phyloP scores from a whole-genome alignment of 1,284 basidiomycete species.

The Chondrostereum purpureum region DNA sequence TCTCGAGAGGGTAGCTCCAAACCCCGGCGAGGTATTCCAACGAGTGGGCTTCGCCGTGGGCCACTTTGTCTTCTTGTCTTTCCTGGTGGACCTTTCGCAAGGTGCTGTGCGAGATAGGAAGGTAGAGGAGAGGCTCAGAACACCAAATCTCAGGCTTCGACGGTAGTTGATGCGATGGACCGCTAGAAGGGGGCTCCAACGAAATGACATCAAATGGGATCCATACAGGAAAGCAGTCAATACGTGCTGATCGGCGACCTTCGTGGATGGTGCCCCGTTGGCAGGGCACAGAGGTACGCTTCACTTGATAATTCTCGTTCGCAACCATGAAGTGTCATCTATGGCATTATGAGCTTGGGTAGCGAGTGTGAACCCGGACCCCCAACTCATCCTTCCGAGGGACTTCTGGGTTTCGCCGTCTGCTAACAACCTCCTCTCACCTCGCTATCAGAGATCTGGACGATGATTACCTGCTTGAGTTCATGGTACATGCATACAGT shows the following conservation, averaged over 20 bases:
- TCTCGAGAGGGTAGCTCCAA: constrained; percentile 7
- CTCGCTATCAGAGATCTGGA: constrained; percentile 3
- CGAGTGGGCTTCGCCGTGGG: constrained; percentile 12
- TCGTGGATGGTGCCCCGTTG: constrained; percentile 1
- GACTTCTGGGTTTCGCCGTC: constrained; percentile 7
- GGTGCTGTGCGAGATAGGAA: constrained; percentile 5
- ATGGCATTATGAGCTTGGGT: too few species aligned
- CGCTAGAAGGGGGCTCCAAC: constrained; percentile 2
- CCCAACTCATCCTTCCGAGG: constrained; percentile 12
- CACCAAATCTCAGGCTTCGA: constrained; percentile 12
- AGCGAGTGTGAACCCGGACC: too few species aligned
- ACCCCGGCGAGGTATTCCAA: constrained; percentile 13
- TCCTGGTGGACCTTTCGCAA: constrained; percentile 2
- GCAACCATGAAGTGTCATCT: too few species aligned
- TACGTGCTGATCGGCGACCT: constrained; percentile 1
- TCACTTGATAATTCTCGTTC: too few species aligned
- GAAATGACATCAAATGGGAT: constrained; percentile 7
- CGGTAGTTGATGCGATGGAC: constrained; percentile 2
- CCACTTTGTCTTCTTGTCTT: constrained; percentile 9
- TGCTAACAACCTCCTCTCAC: constrained; percentile 6
- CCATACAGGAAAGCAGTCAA: constrained; percentile 6
- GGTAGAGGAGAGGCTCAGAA: constrained; percentile 12
- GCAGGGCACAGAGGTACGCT: too few species aligned
- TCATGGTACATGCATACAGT: constrained; percentile 1
- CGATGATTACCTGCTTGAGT: constrained; percentile 3